Percentiles rank a stretch among this genome's conserved stretches.
Conservation (phyloP, 768 basidiomycete genomes). For the Omphalotus guepiniiformis region DNA sequence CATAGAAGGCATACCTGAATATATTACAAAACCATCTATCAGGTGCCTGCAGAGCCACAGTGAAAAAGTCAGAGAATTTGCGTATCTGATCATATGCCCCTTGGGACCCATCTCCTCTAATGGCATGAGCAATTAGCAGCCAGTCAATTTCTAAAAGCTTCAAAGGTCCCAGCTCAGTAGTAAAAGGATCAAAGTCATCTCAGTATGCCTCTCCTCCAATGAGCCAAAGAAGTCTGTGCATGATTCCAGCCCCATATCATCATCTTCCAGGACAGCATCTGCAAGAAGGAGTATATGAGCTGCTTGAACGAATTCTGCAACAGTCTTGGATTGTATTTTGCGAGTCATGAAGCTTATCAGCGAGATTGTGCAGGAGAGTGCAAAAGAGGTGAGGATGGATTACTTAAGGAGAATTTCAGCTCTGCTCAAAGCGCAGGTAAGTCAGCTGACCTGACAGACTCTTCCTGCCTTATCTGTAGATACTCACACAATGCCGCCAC, state of each 20-base stretch:
- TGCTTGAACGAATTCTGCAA: neutral
- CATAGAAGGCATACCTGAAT: slow-evolving; percentile 4
- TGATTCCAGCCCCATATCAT: neutral
- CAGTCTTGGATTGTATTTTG: neutral
- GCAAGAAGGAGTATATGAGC: neutral
- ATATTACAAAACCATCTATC: slow-evolving; percentile 10
- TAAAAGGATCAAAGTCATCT: neutral
- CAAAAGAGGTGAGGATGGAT: no score
- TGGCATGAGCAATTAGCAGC: neutral
- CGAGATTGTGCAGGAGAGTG: no score
- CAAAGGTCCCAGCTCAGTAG: no score
- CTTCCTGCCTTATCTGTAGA: no score
- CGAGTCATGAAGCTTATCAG: no score
- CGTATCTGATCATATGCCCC: slow-evolving; percentile 13
- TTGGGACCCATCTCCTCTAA: slow-evolving; percentile 3
- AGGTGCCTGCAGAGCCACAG: slow-evolving; percentile 8
- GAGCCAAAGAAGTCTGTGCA: neutral
- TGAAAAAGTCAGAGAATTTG: slow-evolving; percentile 13
- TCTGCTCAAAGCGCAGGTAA: no score
- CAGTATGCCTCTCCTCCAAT: neutral
- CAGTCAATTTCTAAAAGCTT: no score
- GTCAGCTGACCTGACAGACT: no score
- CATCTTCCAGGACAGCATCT: neutral
- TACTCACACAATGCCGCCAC: no score
- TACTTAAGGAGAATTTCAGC: no score